Evolutionary conservation across 495 filamentous ascomycete species (phyloP), one percentile per base, ranked within the genome.

Genomic region (Talaromyces nanjingensis): DNA sequence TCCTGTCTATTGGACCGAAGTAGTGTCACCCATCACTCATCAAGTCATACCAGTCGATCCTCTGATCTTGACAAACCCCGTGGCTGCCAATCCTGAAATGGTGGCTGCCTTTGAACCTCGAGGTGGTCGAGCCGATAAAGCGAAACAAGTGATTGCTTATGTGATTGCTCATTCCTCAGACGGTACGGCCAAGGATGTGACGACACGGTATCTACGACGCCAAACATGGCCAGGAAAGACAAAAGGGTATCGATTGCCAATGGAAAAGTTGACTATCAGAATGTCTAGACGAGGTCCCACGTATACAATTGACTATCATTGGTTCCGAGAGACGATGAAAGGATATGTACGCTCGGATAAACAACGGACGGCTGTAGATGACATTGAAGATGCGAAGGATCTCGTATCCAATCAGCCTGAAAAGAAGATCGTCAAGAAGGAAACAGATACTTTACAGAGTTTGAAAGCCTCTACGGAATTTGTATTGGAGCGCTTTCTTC

Each of bases 1-100:
- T 68, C 94, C 96, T 2, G 89, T 87, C 63, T 99, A 97, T 75
- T 99, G 96, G 94, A 87, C 88, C 3, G 94, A 99, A 69, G 87
- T 91, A 20, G 79, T 92, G 16, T 97, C 91, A 0, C 87, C 92
- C 0, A 79, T 89, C 14, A 90, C 90, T 3, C 82, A 91, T 66
- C 88, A 86, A 58, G 90, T 89, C 54, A 86, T 92, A 39, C 77
- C 91, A 0, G 88, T 97, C 3, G 91, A 96, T 58, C 81, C 91
- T 0, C 70, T 96, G 4, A 82, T 93, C 27, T 77, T 89, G 1
- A 83, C 83, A 25, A 81, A 86, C n/a, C 65, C 87, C 4, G 78
- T 94, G 4, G 89, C 84, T 18, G 85, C 79, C 2, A 91, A 82
- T 60, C 75, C 85, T 24, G 89, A 96, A 16, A 78, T 89, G 6